Base-by-base conservation (phyloP, 83 land plant species). In the Picea abies region DNA sequence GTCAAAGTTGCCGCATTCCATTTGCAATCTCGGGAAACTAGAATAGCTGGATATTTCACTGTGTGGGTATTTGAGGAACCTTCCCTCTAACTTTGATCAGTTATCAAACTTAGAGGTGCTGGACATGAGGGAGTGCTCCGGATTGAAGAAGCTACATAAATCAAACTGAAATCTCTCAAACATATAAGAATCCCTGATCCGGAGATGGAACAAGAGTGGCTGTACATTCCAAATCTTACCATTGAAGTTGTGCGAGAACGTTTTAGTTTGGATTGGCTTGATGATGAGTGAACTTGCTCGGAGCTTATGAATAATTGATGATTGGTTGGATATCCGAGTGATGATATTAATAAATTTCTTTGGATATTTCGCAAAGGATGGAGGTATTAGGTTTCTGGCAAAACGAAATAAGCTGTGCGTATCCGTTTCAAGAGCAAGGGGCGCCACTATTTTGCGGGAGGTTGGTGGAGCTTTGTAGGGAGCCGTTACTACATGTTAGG, bases 71-170 rank as follows among this genome's bases (percentile, higher is more conserved):
- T 58, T 92, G 78, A 37, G 26, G n/a, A 72, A 85, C 60, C 87
- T 92, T n/a, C 92, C 94, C 23, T 86, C 90, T 0, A 86, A 82
- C 12, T 75, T 92, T 14, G 90, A 84, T 3, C 35, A 75, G 9
- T 39, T 88, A 62, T 25, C 11, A 5, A 86, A 77, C 19, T 76
- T 90, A 82, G 85, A 86, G 76, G 87, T 85, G 83, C 84, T 92
- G 35, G 94, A 92, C 85, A 92, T 92, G 94, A 84, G 90, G 61
- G 89, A 90, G 64, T 92, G 92, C 63, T 52, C 78, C 14, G 82
- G 41, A 19, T 70, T 92, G 17, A 82, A 56, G 82, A 60, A 20
- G 26, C 79, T 92, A 23, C 94, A 92, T 1, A 25, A 0, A 32
- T 56, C 0, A 66, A 63, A 10, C 25, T 92, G 79, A 62, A 52